These are phyloP conservation scores for Nemania diffusa DNA, from an alignment of 2,329 filamentous ascomycete species.

Conservation along the genomic window DNA sequence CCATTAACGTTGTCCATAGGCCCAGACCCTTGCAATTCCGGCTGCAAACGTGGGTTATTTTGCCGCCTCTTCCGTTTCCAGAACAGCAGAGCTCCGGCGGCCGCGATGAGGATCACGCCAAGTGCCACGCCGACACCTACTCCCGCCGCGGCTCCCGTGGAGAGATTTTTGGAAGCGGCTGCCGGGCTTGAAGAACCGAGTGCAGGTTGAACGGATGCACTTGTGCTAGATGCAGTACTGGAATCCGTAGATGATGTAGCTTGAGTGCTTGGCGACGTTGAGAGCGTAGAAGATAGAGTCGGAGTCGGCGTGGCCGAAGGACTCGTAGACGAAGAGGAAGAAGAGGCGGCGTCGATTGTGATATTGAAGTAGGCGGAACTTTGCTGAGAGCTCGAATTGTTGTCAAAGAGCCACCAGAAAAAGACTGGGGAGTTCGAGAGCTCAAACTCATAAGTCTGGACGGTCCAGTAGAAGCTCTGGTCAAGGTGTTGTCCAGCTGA, in stretches of 20 bases:
- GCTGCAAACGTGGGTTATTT: neutral
- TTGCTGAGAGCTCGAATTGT: neutral
- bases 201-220: neutral
- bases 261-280: neutral
- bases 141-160: constrained; percentile 13
- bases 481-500: neutral
- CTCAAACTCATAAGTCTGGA: constrained; percentile 27
- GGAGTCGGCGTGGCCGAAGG: neutral
- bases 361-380: constrained; percentile 27
- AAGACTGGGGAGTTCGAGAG: constrained; percentile 24
- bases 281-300: neutral
- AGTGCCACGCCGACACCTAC: constrained; percentile 20
- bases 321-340: neutral
- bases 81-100: neutral
- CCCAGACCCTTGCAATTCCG: neutral
- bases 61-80: neutral
- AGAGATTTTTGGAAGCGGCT: neutral
- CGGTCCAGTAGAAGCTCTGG: constrained; percentile 27
- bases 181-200: neutral
- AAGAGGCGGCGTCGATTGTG: neutral
- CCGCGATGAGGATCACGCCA: neutral
- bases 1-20: too few species aligned
- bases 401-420: constrained; percentile 27
- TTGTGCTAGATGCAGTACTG: neutral
- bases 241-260: neutral